Evolutionary conservation across 495 filamentous ascomycete genomes (phyloP).

Genomic region (Parathielavia hyrcaniae): DNA sequence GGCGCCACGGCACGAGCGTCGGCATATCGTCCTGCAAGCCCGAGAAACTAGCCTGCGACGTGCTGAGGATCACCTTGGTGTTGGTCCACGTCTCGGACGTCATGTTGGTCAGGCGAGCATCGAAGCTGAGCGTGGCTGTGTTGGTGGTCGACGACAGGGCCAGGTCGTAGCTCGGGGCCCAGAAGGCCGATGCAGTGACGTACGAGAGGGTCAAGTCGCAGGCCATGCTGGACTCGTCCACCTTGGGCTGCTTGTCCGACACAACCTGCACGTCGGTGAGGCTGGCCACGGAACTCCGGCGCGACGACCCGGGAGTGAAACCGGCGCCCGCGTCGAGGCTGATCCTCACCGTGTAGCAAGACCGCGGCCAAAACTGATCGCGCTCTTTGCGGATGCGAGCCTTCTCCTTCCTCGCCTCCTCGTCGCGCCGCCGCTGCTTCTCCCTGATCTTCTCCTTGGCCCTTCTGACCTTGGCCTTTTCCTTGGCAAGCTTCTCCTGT

Average conservation of each 20-base stretch:
- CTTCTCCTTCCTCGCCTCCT: slow-evolving; percentile 45
- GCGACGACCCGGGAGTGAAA: slow-evolving; percentile 50
- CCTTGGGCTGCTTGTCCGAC: slow-evolving; percentile 22
- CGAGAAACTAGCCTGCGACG: slow-evolving; percentile 59
- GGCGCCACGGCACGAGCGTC: slow-evolving; percentile 53
- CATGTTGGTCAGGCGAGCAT: slow-evolving; percentile 57
- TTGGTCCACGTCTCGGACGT: slow-evolving; percentile 65
- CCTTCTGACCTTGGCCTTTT: slow-evolving; percentile 35
- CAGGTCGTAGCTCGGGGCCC: slow-evolving; percentile 63
- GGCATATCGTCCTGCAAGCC: slow-evolving; percentile 56
- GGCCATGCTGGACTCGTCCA: slow-evolving; percentile 23
- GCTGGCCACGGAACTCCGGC: slow-evolving; percentile 49
- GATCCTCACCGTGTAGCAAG: slow-evolving; percentile 52
- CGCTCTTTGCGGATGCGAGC: slow-evolving; percentile 47
- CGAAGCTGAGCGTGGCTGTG: slow-evolving; percentile 53
- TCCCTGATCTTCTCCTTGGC: slow-evolving; percentile 35
- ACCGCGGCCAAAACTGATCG: slow-evolving; percentile 51
- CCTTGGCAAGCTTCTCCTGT: slow-evolving; percentile 28
- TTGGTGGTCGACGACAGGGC: slow-evolving; percentile 51
- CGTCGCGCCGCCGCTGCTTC: slow-evolving; percentile 38
- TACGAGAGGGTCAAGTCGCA: slow-evolving; percentile 56
- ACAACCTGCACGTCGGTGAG: slow-evolving; percentile 30
- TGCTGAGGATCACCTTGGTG: slow-evolving; percentile 59
- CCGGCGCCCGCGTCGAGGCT: slow-evolving; percentile 49
- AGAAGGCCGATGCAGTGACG: slow-evolving; percentile 55